These are phyloP conservation scores for Xylariaceae sp. DNA, from an alignment of 2,329 filamentous ascomycete species.

Conservation along the genomic window DNA sequence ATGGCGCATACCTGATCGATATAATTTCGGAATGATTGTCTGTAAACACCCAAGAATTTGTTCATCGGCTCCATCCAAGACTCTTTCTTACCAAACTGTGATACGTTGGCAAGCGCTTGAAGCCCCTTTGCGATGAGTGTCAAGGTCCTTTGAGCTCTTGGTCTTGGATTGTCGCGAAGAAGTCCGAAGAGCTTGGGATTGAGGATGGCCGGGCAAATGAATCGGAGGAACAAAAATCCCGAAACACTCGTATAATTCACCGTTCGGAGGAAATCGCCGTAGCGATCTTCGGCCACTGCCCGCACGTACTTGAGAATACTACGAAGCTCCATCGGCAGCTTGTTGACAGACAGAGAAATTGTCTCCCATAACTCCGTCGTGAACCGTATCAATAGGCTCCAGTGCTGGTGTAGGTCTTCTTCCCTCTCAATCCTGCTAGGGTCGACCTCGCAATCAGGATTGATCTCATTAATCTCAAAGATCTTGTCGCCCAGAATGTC, in stretches of 20 bases:
- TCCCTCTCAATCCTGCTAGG: constrained; percentile 68
- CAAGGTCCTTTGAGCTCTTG: constrained; percentile 79
- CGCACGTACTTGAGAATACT: constrained; percentile 87
- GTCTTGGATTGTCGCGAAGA: constrained; percentile 76
- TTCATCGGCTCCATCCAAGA: constrained; percentile 99
- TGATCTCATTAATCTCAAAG: constrained; percentile 82
- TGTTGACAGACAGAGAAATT: constrained; percentile 71
- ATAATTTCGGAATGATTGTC: constrained; percentile 79
- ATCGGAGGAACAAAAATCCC: constrained; percentile 89
- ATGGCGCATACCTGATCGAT: constrained; percentile 77
- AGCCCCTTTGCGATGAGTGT: constrained; percentile 91
- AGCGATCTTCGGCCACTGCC: constrained; percentile 89
- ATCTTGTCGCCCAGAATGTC: constrained; percentile 84
- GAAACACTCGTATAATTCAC: constrained; percentile 93
- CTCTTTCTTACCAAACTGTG: constrained; percentile 89
- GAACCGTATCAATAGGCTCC: constrained; percentile 70
- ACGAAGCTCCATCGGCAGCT: constrained; percentile 77
- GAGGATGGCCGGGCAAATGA: constrained; percentile 93
- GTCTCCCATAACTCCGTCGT: constrained; percentile 84
- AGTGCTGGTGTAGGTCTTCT: constrained; percentile 79
- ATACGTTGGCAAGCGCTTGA: constrained; percentile 86
- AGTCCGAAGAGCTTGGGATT: constrained; percentile 93
- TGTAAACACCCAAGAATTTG: constrained; percentile 71
- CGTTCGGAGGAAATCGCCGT: constrained; percentile 85
- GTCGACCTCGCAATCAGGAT: constrained; percentile 93